phyloP scores from a whole-genome alignment of 768 basidiomycete species.

The Termitomyces bulborhizus region DNA sequence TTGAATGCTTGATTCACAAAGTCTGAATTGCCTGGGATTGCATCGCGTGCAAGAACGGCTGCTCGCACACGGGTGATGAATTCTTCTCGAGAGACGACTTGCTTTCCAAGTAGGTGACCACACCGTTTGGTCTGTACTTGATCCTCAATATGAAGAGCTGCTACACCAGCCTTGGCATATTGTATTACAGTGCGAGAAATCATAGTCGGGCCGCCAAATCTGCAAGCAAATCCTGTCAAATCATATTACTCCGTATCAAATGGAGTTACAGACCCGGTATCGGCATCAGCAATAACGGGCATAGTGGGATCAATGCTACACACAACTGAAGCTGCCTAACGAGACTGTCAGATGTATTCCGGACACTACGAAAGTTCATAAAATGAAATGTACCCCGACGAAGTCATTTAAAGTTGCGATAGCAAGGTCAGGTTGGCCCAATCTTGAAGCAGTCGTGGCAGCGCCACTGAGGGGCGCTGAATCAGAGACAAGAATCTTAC shows the following conservation, averaged over 20 bases:
- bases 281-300: constrained; percentile 76
- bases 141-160: constrained; percentile 75
- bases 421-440: constrained; percentile 72
- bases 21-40: constrained; percentile 69
- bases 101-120: constrained; percentile 75
- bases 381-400: constrained; percentile 37
- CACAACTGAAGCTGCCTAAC: constrained; percentile 62
- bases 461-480: constrained; percentile 44
- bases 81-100: constrained; percentile 75
- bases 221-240: constrained; percentile 4
- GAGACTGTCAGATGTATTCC: neutral
- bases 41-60: constrained; percentile 70
- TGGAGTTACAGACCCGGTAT: constrained; percentile 51
- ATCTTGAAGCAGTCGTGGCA: constrained; percentile 72
- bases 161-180: constrained; percentile 64
- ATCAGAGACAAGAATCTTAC: neutral
- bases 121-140: constrained; percentile 82
- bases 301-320: constrained; percentile 55
- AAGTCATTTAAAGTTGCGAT: constrained; percentile 78
- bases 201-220: constrained; percentile 70
- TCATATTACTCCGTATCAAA: neutral
- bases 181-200: constrained; percentile 72
- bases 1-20: constrained; percentile 70
- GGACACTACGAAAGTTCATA: neutral
- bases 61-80: constrained; percentile 71